Conservation (phyloP, 2,329 filamentous ascomycete genomes). For the Fusarium sp. region DNA sequence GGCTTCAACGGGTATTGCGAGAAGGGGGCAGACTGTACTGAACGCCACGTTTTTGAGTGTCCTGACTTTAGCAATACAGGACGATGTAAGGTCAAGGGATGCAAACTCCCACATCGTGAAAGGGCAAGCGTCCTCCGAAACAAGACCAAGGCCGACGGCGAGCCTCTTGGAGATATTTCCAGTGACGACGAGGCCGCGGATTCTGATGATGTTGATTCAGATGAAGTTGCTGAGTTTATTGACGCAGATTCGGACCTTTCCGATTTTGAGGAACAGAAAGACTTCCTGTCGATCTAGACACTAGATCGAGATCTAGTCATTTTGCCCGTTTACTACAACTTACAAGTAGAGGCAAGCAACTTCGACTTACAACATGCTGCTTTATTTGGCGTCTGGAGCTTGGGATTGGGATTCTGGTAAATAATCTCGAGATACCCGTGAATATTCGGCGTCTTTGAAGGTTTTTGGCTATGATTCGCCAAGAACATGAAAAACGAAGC, state of each 20-base stretch:
- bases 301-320: slow-evolving; percentile 23
- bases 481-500: slow-evolving; percentile 22
- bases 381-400: slow-evolving; percentile 40
- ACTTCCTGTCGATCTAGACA: slow-evolving; percentile 65
- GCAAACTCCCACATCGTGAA: slow-evolving; percentile 88
- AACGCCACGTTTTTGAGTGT: slow-evolving; percentile 93
- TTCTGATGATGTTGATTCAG: slow-evolving; percentile 84
- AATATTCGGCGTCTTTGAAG: slow-evolving; percentile 22
- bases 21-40: slow-evolving; percentile 79
- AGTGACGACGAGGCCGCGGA: slow-evolving; percentile 81
- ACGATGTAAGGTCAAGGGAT: slow-evolving; percentile 82
- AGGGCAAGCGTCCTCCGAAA: slow-evolving; percentile 84
- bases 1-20: slow-evolving; percentile 90
- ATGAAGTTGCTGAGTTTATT: slow-evolving; percentile 77
- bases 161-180: slow-evolving; percentile 76
- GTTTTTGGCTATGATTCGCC: slow-evolving; percentile 24
- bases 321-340: slow-evolving; percentile 8
- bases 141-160: slow-evolving; percentile 68
- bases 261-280: slow-evolving; percentile 69
- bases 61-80: slow-evolving; percentile 95
- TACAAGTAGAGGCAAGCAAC: slow-evolving; percentile 3
- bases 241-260: slow-evolving; percentile 66
- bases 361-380: slow-evolving; percentile 24
- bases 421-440: slow-evolving; percentile 45
- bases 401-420: slow-evolving; percentile 34